These are phyloP conservation scores for Syzygium jambos DNA, from an alignment of 345 rosid species.

Conservation along the genomic window DNA sequence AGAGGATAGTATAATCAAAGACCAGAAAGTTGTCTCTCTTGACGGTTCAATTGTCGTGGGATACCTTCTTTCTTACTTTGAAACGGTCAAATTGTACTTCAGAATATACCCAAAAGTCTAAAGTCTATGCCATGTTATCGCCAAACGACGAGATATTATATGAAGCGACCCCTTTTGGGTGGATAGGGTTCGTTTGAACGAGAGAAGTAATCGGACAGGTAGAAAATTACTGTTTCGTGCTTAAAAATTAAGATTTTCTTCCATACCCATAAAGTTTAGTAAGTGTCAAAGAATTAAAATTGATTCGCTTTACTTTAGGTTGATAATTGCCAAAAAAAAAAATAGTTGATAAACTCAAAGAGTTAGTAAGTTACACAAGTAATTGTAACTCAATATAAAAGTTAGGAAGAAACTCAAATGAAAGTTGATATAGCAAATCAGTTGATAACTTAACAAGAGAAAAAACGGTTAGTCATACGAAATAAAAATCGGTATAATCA, in stretches of 20 bases:
- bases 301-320: neutral
- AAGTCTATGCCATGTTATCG: neutral
- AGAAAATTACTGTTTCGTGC: neutral
- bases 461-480: rapidly evolving
- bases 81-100: neutral
- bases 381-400: neutral
- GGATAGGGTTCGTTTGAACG: neutral
- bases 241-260: neutral
- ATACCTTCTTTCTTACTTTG: neutral
- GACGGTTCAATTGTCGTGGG: neutral
- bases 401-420: neutral
- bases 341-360: neutral
- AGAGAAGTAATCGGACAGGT: neutral
- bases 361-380: neutral
- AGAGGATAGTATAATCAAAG: neutral
- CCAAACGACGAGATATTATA: neutral
- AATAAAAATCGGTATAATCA: rapidly evolving
- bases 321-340: neutral
- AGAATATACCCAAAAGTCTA: neutral
- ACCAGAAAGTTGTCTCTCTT: neutral
- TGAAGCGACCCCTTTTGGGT: neutral
- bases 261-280: neutral
- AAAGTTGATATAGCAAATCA: neutral
- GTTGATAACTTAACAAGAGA: too few relatives aligned
- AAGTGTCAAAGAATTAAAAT: neutral